Conservation (phyloP, 345 rosid species). For the Citrus medica region DNA sequence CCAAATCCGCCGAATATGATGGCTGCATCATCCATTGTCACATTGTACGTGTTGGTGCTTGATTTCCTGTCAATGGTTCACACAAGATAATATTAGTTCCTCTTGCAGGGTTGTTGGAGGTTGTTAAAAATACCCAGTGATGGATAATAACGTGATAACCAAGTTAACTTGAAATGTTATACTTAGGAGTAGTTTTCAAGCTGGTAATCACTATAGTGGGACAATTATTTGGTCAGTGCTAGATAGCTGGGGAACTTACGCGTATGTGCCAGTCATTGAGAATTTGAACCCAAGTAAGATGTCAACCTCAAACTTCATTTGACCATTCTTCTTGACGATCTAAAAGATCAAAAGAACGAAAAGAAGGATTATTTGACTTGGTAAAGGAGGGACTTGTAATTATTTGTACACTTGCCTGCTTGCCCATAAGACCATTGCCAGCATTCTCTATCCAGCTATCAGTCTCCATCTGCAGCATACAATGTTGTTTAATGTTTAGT, state of each 20-base stretch:
- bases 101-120: too few relatives aligned
- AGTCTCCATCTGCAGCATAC: conserved; percentile 58
- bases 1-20: conserved; percentile 76
- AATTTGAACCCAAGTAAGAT: conserved; percentile 74
- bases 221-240: neutral
- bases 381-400: neutral
- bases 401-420: conserved; percentile 42
- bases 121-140: too few relatives aligned
- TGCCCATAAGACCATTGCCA: conserved; percentile 92
- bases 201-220: neutral
- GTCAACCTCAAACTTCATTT: conserved; percentile 65
- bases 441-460: conserved; percentile 98
- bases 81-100: too few relatives aligned
- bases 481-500: too few relatives aligned
- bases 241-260: conserved; percentile 38
- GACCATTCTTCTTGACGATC: conserved; percentile 62
- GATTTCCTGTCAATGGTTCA: conserved; percentile 43
- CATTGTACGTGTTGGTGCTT: conserved; percentile 34
- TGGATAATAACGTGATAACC: too few relatives aligned
- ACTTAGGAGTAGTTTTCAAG: too few relatives aligned
- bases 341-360: conserved; percentile 14
- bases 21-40: conserved; percentile 82
- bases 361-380: neutral
- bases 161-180: too few relatives aligned
- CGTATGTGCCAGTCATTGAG: conserved; percentile 72